These are phyloP conservation scores for Corynascus novoguineensis DNA, from an alignment of 495 filamentous ascomycete genomes.

Conservation along the genomic window DNA sequence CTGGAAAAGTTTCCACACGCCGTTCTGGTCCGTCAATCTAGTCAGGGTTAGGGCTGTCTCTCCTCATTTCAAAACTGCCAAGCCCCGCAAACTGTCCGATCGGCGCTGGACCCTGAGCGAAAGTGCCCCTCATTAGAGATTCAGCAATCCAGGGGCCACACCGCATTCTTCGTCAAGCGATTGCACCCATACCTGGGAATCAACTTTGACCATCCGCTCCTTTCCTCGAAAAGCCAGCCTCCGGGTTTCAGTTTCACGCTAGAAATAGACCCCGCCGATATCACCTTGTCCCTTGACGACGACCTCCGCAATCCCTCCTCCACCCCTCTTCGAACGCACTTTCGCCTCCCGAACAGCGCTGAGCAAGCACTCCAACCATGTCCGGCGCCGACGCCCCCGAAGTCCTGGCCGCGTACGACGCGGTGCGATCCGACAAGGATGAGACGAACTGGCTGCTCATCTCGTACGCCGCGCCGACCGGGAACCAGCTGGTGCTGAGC, in stretches of 20 bases:
- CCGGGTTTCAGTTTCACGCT: too few relatives aligned
- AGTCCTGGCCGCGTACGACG: slow-evolving; percentile 44
- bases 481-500: slow-evolving; percentile 43
- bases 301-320: neutral
- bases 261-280: neutral
- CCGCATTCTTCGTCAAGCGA: neutral
- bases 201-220: neutral
- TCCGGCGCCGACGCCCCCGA: slow-evolving; percentile 44
- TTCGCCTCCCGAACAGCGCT: neutral
- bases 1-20: too few relatives aligned
- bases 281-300: neutral
- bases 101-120: neutral
- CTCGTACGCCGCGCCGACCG: slow-evolving; percentile 43
- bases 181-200: neutral
- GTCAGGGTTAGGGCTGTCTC: neutral
- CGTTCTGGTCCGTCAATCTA: too few relatives aligned
- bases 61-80: neutral
- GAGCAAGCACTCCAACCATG: slow-evolving; percentile 25
- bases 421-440: slow-evolving; percentile 52
- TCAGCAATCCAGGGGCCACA: neutral
- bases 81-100: neutral
- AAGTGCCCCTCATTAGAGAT: neutral
- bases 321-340: neutral
- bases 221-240: neutral
- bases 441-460: slow-evolving; percentile 54